Base-by-base conservation (phyloP, 306 rosid genomes). In the Pueraria montana region DNA sequence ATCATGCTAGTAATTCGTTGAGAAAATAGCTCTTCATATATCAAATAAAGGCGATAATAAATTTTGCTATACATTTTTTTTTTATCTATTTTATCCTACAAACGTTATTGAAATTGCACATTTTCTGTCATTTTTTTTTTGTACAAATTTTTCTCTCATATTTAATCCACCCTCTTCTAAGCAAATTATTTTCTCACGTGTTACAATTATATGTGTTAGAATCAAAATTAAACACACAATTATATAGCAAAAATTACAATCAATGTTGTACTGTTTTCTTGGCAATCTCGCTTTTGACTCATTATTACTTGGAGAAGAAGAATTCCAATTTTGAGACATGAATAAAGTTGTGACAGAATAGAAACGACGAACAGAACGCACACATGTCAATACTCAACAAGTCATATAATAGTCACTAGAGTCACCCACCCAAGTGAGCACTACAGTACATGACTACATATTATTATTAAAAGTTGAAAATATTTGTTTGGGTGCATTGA, bases 281-380 rank as follows among this genome's bases (percentile, higher is more conserved):
- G 79, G 38, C 43, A 58, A 42, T 42, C 64, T 72, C 83, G 20
- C 11, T 77, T 50, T 81, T 84, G 76, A 66, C 80, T 49, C 3
- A 16, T 65, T 21, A 56, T 70, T 23, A 17, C 79, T 62, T 70
- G 71, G 14, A n/a, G 62, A 48, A 74, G 56, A 68, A 84, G 74
- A 69, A 46, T 61, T 5, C 5, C 30, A 38, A 2, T 40, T 74
- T 78, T 32, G 23, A 45, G 78, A 81, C 79, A 46, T 50, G 53
- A 38, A 21, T 23, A 67, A 67, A 67, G 75, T 69, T 69, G 55
- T 56, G 55, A 30, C 76, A 76, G 26, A 82, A 23, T 66, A 73
- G 11, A 76, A 36, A 61, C 70, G 30, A 69, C 56, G 27, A 82
- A 71, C 55, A 56, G 52, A 76, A 77, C 52, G 76, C 61, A 63